Base-by-base conservation (phyloP, 2,329 filamentous ascomycete genomes). In the Elsinoe fawcettii region DNA sequence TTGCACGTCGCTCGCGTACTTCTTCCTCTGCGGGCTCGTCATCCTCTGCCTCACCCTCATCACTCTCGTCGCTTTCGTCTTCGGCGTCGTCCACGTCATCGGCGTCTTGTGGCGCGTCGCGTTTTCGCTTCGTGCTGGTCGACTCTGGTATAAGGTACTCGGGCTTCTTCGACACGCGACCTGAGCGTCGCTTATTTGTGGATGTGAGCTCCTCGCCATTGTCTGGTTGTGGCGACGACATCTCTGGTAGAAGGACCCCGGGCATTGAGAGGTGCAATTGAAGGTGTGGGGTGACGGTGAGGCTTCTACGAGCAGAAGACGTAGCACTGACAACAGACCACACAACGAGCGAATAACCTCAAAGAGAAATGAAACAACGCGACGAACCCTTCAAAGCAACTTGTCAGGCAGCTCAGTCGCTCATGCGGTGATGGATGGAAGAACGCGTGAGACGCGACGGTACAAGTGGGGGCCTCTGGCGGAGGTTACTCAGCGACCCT, bases 11-110 rank as follows among this genome's bases (percentile, higher is more conserved):
- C 60, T 75, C 76, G 59, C 72, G 71, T 18, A 76, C 53, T 66
- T 79, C 77, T 62, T 80, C 77, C 63, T 78, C 77, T 46, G 75
- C 74, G 14, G 76, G 70, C 57, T 70, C 70, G 20, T 58, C 61
- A 22, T 65, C 58, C 41, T 69, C 72, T 9, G 65, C 66, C 9
- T 73, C 69, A 4, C 72, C 69, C 20, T 68, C 69, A 27, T 68
- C 65, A n/a, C 64, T 64, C 2, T 63, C 64, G 6, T 69, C 63
- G 36, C 62, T 67, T 12, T 68, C 62, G 3, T 65, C 61, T 9
- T 68, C 68, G 18, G 63, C 63, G 20, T 62, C 69, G n/a, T 71
- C 69, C 30, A 65, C 67, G 23, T 68, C 63, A 23, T 63, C 60
- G n/a, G 62, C 64, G 5, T 70, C 68, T n/a, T 64, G 64, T 27